Percentiles rank a stretch among this genome's conserved stretches.
Evolutionary conservation across 345 rosid genomes (phyloP).

Genomic region (Corymbia maculata): DNA sequence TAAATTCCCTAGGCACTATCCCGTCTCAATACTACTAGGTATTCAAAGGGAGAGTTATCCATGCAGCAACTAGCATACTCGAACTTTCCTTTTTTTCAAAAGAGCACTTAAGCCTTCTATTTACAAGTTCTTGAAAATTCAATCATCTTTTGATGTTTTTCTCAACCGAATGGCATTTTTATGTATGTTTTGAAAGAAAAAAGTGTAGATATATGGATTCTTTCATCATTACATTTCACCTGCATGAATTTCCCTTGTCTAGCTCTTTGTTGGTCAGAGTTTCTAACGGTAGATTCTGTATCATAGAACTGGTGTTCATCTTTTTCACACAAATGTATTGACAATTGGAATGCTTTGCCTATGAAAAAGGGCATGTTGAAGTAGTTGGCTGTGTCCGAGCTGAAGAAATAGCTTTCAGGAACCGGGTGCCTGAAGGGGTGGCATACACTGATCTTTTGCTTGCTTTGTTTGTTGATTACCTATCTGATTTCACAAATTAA

Average conservation of each 20-base stretch:
- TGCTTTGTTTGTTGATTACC: neutral
- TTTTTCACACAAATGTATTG: neutral
- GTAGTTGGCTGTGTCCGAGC: too few species aligned
- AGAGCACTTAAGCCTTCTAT: conserved; percentile 24
- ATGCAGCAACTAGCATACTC: neutral
- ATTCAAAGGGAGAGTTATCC: neutral
- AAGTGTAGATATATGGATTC: neutral
- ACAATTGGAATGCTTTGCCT: too few species aligned
- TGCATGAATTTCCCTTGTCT: neutral
- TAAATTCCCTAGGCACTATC: neutral
- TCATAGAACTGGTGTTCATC: neutral
- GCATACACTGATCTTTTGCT: neutral
- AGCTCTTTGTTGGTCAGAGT: too few species aligned
- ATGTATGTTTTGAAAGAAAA: neutral
- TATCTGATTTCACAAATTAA: neutral
- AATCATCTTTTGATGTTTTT: neutral
- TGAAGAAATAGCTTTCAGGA: too few species aligned
- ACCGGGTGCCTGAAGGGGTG: conserved; percentile 15
- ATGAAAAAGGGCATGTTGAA: too few species aligned
- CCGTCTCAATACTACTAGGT: conserved; percentile 2
- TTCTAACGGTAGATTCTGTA: neutral
- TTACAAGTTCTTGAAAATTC: neutral
- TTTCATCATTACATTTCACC: too few species aligned
- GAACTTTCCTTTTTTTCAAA: conserved; percentile 29
- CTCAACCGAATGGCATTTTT: neutral